A percentile compares a stretch with the other conserved stretches of the same genome.
These are phyloP conservation scores for Rubus idaeus DNA, from an alignment of 306 rosid genomes.

Conservation along the genomic window DNA sequence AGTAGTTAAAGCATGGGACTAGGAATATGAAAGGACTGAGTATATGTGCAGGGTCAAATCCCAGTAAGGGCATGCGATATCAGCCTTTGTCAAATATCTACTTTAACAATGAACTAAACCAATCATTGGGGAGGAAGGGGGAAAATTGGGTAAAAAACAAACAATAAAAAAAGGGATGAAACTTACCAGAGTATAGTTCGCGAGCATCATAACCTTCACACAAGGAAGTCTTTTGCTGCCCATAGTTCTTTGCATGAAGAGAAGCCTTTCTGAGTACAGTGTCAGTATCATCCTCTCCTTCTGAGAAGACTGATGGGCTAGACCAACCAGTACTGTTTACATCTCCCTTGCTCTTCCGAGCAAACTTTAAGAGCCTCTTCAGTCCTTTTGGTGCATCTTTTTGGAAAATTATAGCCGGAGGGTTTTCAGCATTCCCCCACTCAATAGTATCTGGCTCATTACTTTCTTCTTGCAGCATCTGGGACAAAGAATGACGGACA, in stretches of 20 bases:
- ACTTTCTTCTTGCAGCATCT: slow-evolving; percentile 95
- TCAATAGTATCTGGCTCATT: slow-evolving; percentile 76
- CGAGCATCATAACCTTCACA: slow-evolving; percentile 53
- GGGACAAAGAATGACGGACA: slow-evolving; percentile 91
- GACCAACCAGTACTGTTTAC: slow-evolving; percentile 74
- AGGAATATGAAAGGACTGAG: neutral
- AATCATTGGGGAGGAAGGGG: neutral
- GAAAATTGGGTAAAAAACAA: neutral
- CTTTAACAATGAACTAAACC: slow-evolving; percentile 1
- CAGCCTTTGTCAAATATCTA: neutral
- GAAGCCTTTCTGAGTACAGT: slow-evolving; percentile 73
- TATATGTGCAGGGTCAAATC: neutral
- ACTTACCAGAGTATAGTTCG: slow-evolving; percentile 46
- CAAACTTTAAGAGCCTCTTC: slow-evolving; percentile 90
- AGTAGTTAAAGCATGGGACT: slow-evolving; percentile 19
- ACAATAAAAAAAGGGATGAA: slow-evolving; percentile 5
- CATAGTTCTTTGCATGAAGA: slow-evolving; percentile 56
- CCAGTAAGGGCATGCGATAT: neutral
- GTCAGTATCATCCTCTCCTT: slow-evolving; percentile 95
- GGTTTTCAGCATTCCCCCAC: slow-evolving; percentile 96
- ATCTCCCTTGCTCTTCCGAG: slow-evolving; percentile 92
- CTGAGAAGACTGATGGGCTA: slow-evolving; percentile 91
- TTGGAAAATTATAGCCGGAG: slow-evolving; percentile 74
- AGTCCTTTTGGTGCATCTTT: slow-evolving; percentile 94
- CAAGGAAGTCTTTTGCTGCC: slow-evolving; percentile 60